These are phyloP conservation scores for Rhododendron griersonianum DNA, from an alignment of 148 eudicot species.

Conservation along the genomic window DNA sequence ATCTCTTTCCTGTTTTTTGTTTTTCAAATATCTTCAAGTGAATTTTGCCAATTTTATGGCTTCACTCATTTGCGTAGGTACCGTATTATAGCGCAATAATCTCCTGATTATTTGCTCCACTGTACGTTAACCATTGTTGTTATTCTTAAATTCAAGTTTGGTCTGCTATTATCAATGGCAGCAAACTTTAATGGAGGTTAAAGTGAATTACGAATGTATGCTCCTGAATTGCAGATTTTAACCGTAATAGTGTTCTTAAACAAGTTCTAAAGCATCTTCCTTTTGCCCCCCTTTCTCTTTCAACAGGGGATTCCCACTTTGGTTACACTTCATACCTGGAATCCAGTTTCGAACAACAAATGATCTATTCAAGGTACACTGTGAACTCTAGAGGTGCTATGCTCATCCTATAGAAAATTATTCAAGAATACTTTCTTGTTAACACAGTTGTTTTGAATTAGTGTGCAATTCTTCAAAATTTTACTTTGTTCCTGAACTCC, in stretches of 20 bases:
- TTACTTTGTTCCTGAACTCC: not conserved
- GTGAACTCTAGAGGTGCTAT: not conserved
- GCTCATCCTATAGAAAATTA: not conserved
- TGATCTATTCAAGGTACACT: constrained; percentile 33
- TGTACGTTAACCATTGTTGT: not conserved
- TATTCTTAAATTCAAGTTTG: not conserved
- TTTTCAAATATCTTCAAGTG: not conserved
- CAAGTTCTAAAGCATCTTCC: not conserved
- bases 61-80: not conserved
- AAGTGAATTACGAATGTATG: not conserved
- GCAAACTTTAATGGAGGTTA: not conserved
- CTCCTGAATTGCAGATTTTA: constrained; percentile 1
- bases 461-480: not conserved
- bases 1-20: not conserved
- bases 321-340: constrained; percentile 52
- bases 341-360: constrained; percentile 47
- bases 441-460: not conserved
- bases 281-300: not conserved
- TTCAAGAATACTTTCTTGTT: not conserved
- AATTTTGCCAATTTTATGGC: not conserved
- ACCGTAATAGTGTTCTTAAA: not conserved
- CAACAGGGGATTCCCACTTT: constrained; percentile 49
- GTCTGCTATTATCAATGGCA: not conserved
- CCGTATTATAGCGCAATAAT: not conserved
- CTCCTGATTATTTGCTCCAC: not conserved